phyloP scores from a whole-genome alignment of 2,329 filamentous ascomycete species.

The Gnomoniopsis sp. region DNA sequence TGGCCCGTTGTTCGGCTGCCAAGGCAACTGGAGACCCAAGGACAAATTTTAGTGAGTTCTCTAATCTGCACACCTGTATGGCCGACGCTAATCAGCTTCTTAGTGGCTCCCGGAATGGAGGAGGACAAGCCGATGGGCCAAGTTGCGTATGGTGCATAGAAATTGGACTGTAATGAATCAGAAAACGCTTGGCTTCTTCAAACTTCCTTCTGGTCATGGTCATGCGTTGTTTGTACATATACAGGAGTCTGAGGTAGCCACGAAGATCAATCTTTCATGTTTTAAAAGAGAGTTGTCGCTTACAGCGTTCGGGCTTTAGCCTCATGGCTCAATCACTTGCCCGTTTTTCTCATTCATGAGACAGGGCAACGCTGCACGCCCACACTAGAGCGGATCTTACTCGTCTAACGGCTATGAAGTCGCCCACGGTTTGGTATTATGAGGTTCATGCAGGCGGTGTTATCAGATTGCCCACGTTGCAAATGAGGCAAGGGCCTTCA shows the following conservation, averaged over 20 bases:
- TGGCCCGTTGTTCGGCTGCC: conserved; percentile 93
- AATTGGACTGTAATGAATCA: conserved; percentile 18
- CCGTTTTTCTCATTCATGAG: too few relatives aligned
- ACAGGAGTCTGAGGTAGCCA: conserved; percentile 18
- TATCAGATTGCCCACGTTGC: background rate
- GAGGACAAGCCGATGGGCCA: conserved; percentile 61
- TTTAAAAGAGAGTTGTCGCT: background rate
- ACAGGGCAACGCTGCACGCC: too few relatives aligned
- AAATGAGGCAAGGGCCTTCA: too few relatives aligned
- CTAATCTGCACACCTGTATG: too few relatives aligned
- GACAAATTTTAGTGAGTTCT: conserved; percentile 60
- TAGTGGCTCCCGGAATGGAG: conserved; percentile 64
- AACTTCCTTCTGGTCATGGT: conserved; percentile 30
- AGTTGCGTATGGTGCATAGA: conserved; percentile 55
- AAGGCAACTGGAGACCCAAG: conserved; percentile 79
- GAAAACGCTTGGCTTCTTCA: conserved; percentile 27
- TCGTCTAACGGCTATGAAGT: too few relatives aligned
- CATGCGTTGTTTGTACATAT: conserved; percentile 26
- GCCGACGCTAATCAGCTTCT: background rate
- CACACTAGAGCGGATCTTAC: too few relatives aligned
- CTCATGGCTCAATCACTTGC: too few relatives aligned
- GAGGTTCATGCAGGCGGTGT: too few relatives aligned
- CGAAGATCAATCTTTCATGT: conserved; percentile 18
- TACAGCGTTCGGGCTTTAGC: background rate
- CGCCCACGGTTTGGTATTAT: too few relatives aligned